Evolutionary conservation across 805 yeast species (phyloP), one percentile per base, ranked within the genome.

Genomic region (Spathaspora arborariae): DNA sequence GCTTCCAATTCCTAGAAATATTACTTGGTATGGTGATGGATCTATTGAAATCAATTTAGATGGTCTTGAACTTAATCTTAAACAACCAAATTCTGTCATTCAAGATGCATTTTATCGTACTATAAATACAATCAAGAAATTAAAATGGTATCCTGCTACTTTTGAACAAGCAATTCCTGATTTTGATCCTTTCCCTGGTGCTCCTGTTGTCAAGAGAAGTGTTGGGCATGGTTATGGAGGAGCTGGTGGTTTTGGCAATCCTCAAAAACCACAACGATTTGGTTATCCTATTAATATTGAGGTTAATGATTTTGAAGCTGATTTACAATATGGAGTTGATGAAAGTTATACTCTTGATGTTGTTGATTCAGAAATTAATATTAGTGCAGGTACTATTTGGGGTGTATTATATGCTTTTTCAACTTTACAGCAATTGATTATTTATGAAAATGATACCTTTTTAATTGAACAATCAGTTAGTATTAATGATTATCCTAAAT

Each of bases 351-450:
- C 56, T 13, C 45, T 71, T 41, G 36, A 42, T 3, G 52, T 63
- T 2, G 45, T 36, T 11, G 42, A 22, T 13, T 37, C 30, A n/a
- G 45, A 47, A 19, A 54, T 70, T 20, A 26, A 38, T 7, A 62
- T 71, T 30, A 45, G 39, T 1, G 64, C 75, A 5, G 53, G 39
- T 16, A 71, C 75, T 2, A 51, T 59, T 5, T 72, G 74, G 75
- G 78, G 76, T 11, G 75, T 68, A 1, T 55, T 72, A 39, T 65
- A 70, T 50, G 75, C 68, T 0, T 60, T 72, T 34, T 56, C 64
- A 7, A 72, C 78, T 2, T 54, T 72, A 27, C 70, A 70, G 45
- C 76, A 72, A 51, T 42, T 72, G 24, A 52, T 72, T n/a, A 48
- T 67, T n/a, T 60, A 58, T 39, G 58, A 62, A 33, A 53, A 57